Evolutionary conservation across 208 protist species (phyloP).

Genomic region (Leishmania guyanensis): DNA sequence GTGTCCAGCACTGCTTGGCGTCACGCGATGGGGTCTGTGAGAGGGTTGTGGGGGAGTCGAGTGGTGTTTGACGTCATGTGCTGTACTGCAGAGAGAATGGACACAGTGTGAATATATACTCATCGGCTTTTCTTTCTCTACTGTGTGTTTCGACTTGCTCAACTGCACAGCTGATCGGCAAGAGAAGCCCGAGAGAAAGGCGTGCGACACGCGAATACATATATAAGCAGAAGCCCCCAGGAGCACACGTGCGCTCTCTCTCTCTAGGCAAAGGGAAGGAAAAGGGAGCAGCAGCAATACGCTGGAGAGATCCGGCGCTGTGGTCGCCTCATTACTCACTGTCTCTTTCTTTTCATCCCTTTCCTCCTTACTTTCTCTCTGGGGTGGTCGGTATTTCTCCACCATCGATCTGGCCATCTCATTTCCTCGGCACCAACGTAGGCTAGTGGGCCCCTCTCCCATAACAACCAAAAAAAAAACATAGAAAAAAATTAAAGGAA

Average conservation of each 20-base stretch:
- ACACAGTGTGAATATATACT: background rate
- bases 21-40: background rate
- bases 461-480: background rate
- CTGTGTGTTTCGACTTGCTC: background rate
- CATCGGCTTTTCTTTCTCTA: background rate
- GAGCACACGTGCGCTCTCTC: background rate
- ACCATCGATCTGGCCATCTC: background rate
- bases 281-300: background rate
- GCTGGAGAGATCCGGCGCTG: background rate
- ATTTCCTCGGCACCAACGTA: background rate
- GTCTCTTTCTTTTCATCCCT: background rate
- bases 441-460: background rate
- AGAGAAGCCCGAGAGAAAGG: background rate
- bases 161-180: background rate
- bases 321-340: background rate
- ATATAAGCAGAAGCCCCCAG: background rate
- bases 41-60: background rate
- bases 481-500: background rate
- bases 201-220: background rate
- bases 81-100: background rate
- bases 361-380: background rate
- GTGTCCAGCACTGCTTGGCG: background rate
- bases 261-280: background rate
- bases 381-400: background rate
- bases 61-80: background rate